A percentile compares a stretch with the other conserved stretches of the same genome.
phyloP scores from a whole-genome alignment of 352 stramenopile genomes.

The Globisporangium recalcitrans region DNA sequence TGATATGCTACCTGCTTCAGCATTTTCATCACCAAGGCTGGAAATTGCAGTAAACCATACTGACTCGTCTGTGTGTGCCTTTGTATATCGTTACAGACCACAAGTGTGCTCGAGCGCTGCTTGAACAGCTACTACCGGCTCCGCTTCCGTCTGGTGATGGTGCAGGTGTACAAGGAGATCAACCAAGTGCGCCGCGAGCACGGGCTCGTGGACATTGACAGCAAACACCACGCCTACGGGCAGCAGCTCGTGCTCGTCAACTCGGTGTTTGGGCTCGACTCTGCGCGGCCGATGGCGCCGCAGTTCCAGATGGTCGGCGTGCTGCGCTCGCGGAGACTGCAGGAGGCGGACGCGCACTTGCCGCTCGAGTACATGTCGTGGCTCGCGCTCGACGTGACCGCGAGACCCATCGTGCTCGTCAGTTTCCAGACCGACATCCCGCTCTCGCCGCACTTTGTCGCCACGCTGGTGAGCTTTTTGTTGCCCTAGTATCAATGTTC shows the following conservation, averaged over 20 bases:
- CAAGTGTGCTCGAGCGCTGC: conserved; percentile 72
- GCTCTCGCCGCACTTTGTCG: conserved; percentile 51
- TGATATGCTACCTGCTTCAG: background rate
- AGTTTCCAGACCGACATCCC: conserved; percentile 46
- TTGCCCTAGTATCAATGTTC: too few relatives aligned
- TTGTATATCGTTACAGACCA: conserved; percentile 26
- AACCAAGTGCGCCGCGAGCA: conserved; percentile 51
- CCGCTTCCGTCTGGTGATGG: conserved; percentile 59
- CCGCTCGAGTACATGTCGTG: conserved; percentile 31
- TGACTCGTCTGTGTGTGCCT: conserved; percentile 5
- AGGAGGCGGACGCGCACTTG: conserved; percentile 16
- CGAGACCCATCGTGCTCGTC: conserved; percentile 50
- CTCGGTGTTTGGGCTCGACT: conserved; percentile 79
- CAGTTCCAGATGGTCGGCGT: conserved; percentile 76
- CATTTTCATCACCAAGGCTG: background rate
- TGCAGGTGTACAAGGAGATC: conserved; percentile 60
- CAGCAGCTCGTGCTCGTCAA: conserved; percentile 73
- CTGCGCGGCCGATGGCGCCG: conserved; percentile 62
- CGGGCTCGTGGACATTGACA: conserved; percentile 39
- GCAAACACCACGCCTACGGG: conserved; percentile 51
- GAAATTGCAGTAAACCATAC: too few relatives aligned
- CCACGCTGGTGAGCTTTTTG: conserved; percentile 29
- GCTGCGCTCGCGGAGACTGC: conserved; percentile 29
- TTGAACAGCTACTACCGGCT: conserved; percentile 75
- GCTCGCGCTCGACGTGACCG: conserved; percentile 25